Evolutionary conservation across 306 rosid species (phyloP), one percentile per base, ranked within the genome.

Genomic region (Elaeagnus macrophylla): DNA sequence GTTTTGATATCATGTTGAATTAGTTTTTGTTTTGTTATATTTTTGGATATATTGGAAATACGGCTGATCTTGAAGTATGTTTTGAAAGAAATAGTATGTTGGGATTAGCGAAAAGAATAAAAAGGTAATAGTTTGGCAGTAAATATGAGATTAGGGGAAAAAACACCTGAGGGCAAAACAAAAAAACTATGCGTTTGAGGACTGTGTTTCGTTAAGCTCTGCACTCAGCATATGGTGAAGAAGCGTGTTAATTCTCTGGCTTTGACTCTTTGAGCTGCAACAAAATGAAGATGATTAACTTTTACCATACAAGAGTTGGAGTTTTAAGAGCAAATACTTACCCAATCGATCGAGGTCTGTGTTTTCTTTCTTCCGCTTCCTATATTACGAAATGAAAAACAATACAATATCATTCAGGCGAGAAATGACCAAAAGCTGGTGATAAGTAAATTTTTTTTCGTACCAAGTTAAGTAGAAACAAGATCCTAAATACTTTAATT

Each of bases 141-240:
- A 25, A 25, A 25, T 3, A 25, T 2, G 32, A 25, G 32, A 25
- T 25, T 25, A 25, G 32, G 32, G 4, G 32, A 5, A 25, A 25
- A 25, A 25, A 25, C 4, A 25, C 32, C 32, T 25, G n/a, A 25
- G 4, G 32, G 32, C 32, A 25, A 25, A 25, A 25, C 32, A 25
- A 25, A 25, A 41, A 39, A 56, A 20, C 64, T 71, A 71, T 59
- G 84, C 48, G 56, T 40, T 57, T 63, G 87, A 56, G 74, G 76
- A 38, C 48, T 82, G 68, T 38, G 74, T 49, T 66, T 72, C 51
- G 63, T 65, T 41, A 46, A 93, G 77, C 76, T 93, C 99, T 12
- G 89, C 68, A 72, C 99, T 93, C 84, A 87, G 65, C 89, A 93
- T 93, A 72, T 87, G 96, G 79, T 93, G 96, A 62, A 93, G 99